Evolutionary conservation across 2,329 filamentous ascomycete genomes (phyloP), one percentile per base, ranked within the genome.

Genomic region (Coniella vitis): DNA sequence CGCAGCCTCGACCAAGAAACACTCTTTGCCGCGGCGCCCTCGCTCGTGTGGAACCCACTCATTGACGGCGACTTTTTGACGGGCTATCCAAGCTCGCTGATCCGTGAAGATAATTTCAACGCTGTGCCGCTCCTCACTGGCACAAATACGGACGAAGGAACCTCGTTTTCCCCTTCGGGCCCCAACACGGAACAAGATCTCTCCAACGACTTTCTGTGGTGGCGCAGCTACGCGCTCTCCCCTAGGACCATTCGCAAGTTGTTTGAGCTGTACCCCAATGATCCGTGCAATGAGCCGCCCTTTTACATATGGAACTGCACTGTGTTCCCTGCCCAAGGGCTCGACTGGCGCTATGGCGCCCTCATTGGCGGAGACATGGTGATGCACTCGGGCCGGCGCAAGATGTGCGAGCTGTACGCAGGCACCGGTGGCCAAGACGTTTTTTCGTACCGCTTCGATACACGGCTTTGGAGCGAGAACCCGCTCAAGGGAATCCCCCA

Each of bases 371-470:
- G 66, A 1, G 73, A 76, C 45, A 56, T 74, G 5, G 69, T 73
- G 29, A 75, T 76, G 66, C 68, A 73, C 45, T 68, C 69, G 1
- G 69, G 69, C 12, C 63, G 72, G 1, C 65, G 73, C 22, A 69
- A 69, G 47, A 66, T 72, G 59, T 69, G 67, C 13, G 66, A 74
- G 54, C 56, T 69, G 2, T 73, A 65, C 49, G 56, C 69, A 1
- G 48, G 51, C 0, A 52, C 55, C 4, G 61, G 56, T 1, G 60
- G 60, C 1, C 53, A 62, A 16, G 50, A 62, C 4, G 69, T 74
- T 0, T 76, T 68, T 53, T 72, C 69, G 51, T 76, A 75, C 59
- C 69, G 72, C 2, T 75, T 76, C 48, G 72, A 75, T 55, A 71
- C 72, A 48, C 61, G 63, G n/a, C 60, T 65, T 19, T 74, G 69